Evolutionary conservation across 805 yeast genomes (phyloP), one percentile per base, ranked within the genome.

Genomic region (Soucietia sequanensis): DNA sequence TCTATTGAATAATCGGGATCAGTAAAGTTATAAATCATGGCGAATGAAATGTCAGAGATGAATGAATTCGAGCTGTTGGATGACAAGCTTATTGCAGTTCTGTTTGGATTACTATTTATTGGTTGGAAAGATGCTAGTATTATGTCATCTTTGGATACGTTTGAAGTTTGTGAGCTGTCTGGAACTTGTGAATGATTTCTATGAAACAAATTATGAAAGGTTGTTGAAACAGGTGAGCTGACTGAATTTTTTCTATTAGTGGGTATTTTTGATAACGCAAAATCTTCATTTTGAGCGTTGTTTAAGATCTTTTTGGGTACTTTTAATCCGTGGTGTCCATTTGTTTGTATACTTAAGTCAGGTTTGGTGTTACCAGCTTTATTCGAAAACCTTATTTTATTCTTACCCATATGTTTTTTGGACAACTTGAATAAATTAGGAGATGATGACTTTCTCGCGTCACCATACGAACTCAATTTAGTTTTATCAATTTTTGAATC

Each of bases 21-120:
- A 0, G 68, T 60, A 42, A 62, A 63, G 23, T 59, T 60, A 45
- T 55, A 62, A 4, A 58, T 43, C 41, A 48, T 41, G 5, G 66
- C 69, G 33, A 56, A 52, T 23, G 48, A 46, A 2, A 49, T 35
- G 34, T 63, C 68, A 0, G 62, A 37, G 15, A 63, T 50, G 14
- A 37, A 41, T 6, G 67, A 60, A 39, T 62, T 63, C 21, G 67
- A 60, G 37, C 52, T 62, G 37, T 56, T 60, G 5, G 68, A 62
- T 2, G 68, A 61, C 17, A 63, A 43, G 6, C 53, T 44, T n/a
- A 62, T 39, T 3, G 53, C 39, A 15, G 47, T 45, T 37, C 61
- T 39, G 17, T 46, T 34, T n/a, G 52, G 45, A 19, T 32, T 31
- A 11, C 28, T 26, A 11, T 11, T 17, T 27, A 23, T n/a, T n/a